A percentile compares a stretch with the other conserved stretches of the same genome.
Conservation (phyloP, 345 rosid species). For the Populus simonii region DNA sequence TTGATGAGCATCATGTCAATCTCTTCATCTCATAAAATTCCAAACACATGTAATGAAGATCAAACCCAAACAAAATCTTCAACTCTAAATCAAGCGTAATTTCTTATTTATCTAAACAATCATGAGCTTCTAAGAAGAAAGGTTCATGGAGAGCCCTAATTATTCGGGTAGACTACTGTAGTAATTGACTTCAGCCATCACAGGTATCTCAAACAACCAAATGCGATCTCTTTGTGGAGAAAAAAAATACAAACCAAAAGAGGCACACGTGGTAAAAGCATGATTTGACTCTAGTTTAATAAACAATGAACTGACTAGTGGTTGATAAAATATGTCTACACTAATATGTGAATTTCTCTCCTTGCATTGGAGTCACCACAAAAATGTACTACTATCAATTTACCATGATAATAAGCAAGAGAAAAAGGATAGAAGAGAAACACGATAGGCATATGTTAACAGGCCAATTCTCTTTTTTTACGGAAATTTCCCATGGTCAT, state of each 20-base stretch:
- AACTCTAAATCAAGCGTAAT: not conserved
- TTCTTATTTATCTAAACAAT: not conserved
- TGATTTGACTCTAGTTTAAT: not conserved
- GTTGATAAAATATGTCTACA: not conserved
- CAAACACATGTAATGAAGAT: not conserved
- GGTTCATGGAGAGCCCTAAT: not conserved
- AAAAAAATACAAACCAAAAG: not conserved
- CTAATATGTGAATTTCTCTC: not conserved
- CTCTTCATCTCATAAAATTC: not conserved
- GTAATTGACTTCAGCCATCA: not conserved
- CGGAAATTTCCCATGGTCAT: not conserved
- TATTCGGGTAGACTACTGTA: not conserved
- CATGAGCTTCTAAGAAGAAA: not conserved
- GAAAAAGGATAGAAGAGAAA: not conserved
- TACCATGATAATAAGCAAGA: not conserved
- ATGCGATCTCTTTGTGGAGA: not conserved
- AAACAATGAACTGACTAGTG: not conserved
- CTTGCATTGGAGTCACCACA: not conserved
- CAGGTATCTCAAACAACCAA: constrained; percentile 10
- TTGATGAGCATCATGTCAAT: not conserved
- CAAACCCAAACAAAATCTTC: not conserved
- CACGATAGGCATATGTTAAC: not conserved
- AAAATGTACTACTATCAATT: not conserved
- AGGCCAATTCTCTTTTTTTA: not conserved
- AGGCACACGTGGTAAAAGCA: not conserved